Percentiles rank a stretch among this genome's conserved stretches.
Conservation (phyloP, 2,329 filamentous ascomycete species). For the Exophiala sp. region DNA sequence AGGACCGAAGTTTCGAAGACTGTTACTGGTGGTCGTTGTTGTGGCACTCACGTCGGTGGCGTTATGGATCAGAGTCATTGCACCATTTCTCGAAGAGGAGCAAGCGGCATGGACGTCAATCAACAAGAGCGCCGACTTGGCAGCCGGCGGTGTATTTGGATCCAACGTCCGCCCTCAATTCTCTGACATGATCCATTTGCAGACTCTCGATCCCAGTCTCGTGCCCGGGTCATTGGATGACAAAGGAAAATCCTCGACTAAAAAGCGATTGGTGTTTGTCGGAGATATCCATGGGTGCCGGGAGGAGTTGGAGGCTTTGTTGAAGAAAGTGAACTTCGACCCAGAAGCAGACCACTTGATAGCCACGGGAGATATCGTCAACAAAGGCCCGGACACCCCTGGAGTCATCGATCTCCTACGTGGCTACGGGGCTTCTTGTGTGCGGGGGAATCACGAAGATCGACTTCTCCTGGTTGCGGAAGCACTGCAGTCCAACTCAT, state of each 20-base stretch:
- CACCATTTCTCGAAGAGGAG: conserved; percentile 18
- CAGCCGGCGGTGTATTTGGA: conserved; percentile 40
- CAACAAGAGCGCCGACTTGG: conserved; percentile 28
- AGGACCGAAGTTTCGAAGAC: conserved; percentile 39
- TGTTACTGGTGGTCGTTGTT: conserved; percentile 5
- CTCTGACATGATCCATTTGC: conserved; percentile 46
- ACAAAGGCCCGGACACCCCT: conserved; percentile 76
- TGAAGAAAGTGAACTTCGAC: conserved; percentile 62
- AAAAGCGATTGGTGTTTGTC: conserved; percentile 66
- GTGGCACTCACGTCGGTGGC: conserved; percentile 8
- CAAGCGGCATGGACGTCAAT: conserved; percentile 31
- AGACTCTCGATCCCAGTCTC: conserved; percentile 43
- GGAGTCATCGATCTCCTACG: conserved; percentile 73
- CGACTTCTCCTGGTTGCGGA: conserved; percentile 64
- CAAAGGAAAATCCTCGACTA: conserved; percentile 31
- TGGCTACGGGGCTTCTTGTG: conserved; percentile 66
- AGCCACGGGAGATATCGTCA: conserved; percentile 70
- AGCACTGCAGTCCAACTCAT: conserved; percentile 35
- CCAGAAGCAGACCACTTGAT: conserved; percentile 63
- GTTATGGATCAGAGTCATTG: conserved; percentile 19
- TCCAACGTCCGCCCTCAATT: conserved; percentile 45
- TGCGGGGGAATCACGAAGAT: conserved; percentile 92
- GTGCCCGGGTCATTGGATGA: conserved; percentile 35
- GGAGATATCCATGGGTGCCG: conserved; percentile 92
- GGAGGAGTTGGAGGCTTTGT: conserved; percentile 55